A percentile compares a stretch with the other conserved stretches of the same genome.
Conservation (phyloP, 495 filamentous ascomycete genomes). For the Staphylotrichum tortipilum region DNA sequence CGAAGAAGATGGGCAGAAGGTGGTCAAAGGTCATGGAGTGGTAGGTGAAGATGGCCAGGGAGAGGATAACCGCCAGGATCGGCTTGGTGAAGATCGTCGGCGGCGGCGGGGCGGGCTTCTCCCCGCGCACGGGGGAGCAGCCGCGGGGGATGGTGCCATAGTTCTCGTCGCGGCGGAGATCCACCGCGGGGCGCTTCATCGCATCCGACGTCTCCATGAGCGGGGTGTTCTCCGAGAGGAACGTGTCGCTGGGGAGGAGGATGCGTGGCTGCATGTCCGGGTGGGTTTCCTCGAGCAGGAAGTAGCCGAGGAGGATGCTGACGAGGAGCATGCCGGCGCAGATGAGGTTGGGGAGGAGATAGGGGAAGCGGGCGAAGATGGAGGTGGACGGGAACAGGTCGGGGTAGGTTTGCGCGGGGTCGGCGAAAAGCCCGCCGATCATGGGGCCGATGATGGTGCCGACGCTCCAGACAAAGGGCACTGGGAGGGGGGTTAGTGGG, state of each 20-base stretch:
- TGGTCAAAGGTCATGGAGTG: constrained; percentile 85
- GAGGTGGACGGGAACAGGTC: constrained; percentile 49
- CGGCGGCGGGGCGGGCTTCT: constrained; percentile 18
- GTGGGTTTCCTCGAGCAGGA: constrained; percentile 72
- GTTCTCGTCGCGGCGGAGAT: constrained; percentile 62
- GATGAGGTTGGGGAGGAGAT: constrained; percentile 71
- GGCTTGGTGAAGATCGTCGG: constrained; percentile 53
- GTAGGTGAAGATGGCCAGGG: constrained; percentile 76
- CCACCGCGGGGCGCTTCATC: constrained; percentile 58
- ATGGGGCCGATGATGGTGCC: constrained; percentile 77
- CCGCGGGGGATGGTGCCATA: constrained; percentile 61
- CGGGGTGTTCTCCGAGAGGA: constrained; percentile 56
- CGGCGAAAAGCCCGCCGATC: constrained; percentile 70
- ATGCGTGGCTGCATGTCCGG: constrained; percentile 64
- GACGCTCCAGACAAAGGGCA: constrained; percentile 85
- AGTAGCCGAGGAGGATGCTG: constrained; percentile 64
- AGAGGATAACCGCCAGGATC: constrained; percentile 60
- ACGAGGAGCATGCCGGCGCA: constrained; percentile 63
- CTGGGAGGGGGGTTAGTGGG: constrained; percentile 5
- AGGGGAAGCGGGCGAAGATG: constrained; percentile 72
- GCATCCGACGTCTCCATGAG: constrained; percentile 63
- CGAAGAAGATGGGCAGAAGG: constrained; percentile 74
- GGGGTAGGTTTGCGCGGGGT: constrained; percentile 62
- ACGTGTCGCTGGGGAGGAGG: constrained; percentile 42
- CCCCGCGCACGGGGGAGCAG: constrained; percentile 17